phyloP scores from a whole-genome alignment of 352 stramenopile genomes.

The Phytopythium ostracodes region DNA sequence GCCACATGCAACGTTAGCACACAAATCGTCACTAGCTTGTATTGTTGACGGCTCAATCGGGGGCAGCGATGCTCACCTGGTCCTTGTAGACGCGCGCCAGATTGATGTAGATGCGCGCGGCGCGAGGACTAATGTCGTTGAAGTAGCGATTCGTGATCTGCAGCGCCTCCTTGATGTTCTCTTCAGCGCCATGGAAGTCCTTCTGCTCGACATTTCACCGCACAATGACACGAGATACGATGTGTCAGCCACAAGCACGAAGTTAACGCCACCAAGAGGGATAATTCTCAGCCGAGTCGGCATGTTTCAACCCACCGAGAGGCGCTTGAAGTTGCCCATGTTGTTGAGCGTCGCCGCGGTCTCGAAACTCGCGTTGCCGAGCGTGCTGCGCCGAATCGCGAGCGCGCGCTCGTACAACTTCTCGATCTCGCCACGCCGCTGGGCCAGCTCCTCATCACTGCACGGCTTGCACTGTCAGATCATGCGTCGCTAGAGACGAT shows the following conservation, averaged over 20 bases:
- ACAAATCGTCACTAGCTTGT: background rate
- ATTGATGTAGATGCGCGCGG: constrained; percentile 75
- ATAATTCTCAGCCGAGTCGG: background rate
- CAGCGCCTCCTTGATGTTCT: constrained; percentile 71
- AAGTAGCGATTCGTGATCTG: constrained; percentile 79
- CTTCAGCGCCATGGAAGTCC: constrained; percentile 61
- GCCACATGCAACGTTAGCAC: background rate
- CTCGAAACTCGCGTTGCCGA: constrained; percentile 77
- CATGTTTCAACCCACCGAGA: constrained; percentile 31
- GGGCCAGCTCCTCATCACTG: constrained; percentile 31
- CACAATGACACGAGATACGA: constrained; percentile 7
- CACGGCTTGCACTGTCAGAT: background rate
- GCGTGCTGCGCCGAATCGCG: constrained; percentile 58
- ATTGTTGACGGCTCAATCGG: background rate
- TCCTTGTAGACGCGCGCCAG: constrained; percentile 72
- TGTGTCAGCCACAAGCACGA: background rate
- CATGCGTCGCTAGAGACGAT: background rate
- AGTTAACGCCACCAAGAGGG: background rate
- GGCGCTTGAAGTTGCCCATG: constrained; percentile 78
- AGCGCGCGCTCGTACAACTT: constrained; percentile 61
- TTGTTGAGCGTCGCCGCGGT: constrained; percentile 80
- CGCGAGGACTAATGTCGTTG: constrained; percentile 65
- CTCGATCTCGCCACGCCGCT: constrained; percentile 48
- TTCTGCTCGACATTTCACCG: constrained; percentile 19
- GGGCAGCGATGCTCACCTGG: constrained; percentile 28